These are phyloP conservation scores for Melampsora abietis-canadensis DNA, from an alignment of 1,284 basidiomycete species.

Conservation along the genomic window DNA sequence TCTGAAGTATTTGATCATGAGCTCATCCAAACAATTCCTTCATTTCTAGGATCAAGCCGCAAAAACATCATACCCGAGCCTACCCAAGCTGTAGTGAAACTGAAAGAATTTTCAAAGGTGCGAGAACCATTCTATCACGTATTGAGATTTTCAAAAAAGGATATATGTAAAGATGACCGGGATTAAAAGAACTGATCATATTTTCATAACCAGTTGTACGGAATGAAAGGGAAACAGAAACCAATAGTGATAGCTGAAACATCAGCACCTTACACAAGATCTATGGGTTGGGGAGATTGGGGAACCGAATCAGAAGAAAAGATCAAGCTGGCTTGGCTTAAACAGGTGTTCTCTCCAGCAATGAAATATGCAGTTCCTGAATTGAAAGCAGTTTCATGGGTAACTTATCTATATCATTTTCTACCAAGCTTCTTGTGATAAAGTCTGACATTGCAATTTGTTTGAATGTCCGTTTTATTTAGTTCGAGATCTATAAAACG, in stretches of 20 bases:
- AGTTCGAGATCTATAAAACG: not conserved
- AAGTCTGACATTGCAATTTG: not conserved
- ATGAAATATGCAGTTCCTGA: slow-evolving; percentile 32
- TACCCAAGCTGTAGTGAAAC: slow-evolving; percentile 16
- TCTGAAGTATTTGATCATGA: not conserved
- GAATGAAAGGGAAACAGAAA: slow-evolving; percentile 21
- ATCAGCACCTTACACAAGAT: slow-evolving; percentile 34
- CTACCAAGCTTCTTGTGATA: not conserved
- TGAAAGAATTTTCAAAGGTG: slow-evolving; percentile 37
- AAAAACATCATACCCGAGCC: slow-evolving; percentile 27
- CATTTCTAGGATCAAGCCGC: not conserved
- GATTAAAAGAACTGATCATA: not conserved
- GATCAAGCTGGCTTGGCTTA: slow-evolving; percentile 39
- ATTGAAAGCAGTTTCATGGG: slow-evolving; percentile 39
- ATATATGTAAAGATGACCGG: not conserved
- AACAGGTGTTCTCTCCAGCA: slow-evolving; percentile 26
- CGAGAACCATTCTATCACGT: slow-evolving; percentile 9
- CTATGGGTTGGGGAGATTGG: slow-evolving; percentile 4
- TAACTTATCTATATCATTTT: not conserved
- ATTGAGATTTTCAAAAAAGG: slow-evolving; percentile 9
- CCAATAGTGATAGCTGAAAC: slow-evolving; percentile 39
- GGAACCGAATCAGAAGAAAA: slow-evolving; percentile 28
- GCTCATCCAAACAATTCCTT: not conserved
- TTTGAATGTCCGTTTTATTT: not conserved
- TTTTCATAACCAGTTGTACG: slow-evolving; percentile 23